These are phyloP conservation scores for Aspergillus melleus DNA, from an alignment of 2,329 filamentous ascomycete species.

Conservation along the genomic window DNA sequence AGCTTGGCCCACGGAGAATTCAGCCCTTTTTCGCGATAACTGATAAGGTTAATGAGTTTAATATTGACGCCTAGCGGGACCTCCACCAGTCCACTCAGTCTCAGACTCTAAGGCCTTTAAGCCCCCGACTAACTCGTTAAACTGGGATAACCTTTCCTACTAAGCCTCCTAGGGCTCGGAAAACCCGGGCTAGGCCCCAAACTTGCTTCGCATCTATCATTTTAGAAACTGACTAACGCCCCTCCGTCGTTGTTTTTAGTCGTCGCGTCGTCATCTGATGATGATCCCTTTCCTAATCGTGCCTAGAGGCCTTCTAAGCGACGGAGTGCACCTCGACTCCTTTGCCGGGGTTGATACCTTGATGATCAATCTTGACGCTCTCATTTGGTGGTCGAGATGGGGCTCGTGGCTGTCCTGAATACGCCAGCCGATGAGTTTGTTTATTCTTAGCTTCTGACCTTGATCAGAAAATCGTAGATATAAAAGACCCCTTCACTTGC, in stretches of 20 bases:
- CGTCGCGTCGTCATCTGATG: neutral
- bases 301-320: neutral
- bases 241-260: neutral
- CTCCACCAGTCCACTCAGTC: neutral
- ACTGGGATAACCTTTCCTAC: neutral
- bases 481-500: neutral
- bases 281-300: neutral
- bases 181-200: neutral
- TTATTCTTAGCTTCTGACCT: neutral
- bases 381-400: neutral
- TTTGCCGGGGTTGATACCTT: neutral
- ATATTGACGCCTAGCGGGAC: neutral
- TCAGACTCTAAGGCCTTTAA: too few relatives aligned
- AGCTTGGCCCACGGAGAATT: conserved; percentile 2
- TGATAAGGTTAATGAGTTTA: neutral
- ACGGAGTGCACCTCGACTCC: neutral
- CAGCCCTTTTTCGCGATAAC: neutral
- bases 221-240: neutral
- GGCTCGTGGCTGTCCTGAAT: neutral
- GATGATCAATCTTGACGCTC: neutral
- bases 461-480: neutral
- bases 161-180: neutral
- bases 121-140: neutral
- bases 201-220: neutral
- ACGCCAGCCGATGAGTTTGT: neutral